Evolutionary conservation across 768 basidiomycete genomes (phyloP), one percentile per base, ranked within the genome.

Genomic region (Tricholomella constricta): DNA sequence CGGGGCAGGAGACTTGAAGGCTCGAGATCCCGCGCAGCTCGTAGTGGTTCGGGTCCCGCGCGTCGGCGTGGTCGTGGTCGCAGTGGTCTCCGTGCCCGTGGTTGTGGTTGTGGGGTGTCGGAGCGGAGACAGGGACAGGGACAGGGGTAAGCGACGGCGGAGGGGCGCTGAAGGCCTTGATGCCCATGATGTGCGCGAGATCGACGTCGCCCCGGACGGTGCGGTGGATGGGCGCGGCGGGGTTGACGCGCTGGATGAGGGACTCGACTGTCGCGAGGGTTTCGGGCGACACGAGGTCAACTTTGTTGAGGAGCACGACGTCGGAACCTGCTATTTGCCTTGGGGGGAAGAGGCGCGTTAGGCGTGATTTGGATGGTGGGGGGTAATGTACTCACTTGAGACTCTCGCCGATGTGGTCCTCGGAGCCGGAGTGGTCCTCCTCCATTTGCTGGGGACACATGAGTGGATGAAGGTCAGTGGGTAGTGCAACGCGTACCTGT

Each of bases 291-390:
- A 84, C 85, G 8, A 98, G 74, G 62, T 98, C 96, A 23, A 77
- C 75, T 75, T 99, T 99, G 78, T 99, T 99, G 25, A 99, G 72
- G 23, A 99, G 70, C 32, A 98, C 79, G 22, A 96, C 87, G 64
- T 99, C 97, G 22, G 96, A 86, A 32, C 86, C 88, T 1, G 92
- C 96, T 42, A 98, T 88, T 76, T 99, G 97, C 48, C 95, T 97
- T 17, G 40, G 10, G 25, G 26, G 34, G 31, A 2, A 32, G 12
- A 29, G 29, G 34, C 25, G 25, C 2, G 15, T 25, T 6, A 45
- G 15, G 22, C 11, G 6, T 9, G 4, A n/a, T 12, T 3, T 8
- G 23, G 25, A n/a, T 22, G 31, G 25, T 25, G 10, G 20, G 3
- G 17, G 17, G 19, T 6, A 11, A 19, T 37, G 26, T 26, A 66